Conservation (phyloP, 1,284 basidiomycete species). For the Marasmius fiardii region DNA sequence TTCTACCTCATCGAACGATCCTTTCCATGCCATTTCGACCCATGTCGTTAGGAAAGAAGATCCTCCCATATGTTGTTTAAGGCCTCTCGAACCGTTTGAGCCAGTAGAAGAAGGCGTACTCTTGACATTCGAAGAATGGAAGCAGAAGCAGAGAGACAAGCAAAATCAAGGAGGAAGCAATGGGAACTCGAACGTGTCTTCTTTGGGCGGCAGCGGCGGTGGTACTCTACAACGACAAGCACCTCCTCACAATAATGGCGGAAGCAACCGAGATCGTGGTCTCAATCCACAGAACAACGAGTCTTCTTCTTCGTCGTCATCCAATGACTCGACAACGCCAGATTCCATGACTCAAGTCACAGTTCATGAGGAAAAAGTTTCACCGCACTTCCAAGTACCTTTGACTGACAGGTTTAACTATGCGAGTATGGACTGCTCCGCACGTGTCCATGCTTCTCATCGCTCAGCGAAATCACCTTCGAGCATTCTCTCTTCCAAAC, state of each 20-base stretch:
- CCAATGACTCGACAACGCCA: slow-evolving; percentile 14
- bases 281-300: neutral
- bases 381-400: slow-evolving; percentile 66
- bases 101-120: slow-evolving; percentile 61
- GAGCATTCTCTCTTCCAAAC: slow-evolving; percentile 85
- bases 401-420: slow-evolving; percentile 89
- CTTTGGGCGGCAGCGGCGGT: slow-evolving; percentile 14
- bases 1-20: slow-evolving; percentile 51
- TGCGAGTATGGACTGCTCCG: slow-evolving; percentile 90
- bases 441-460: slow-evolving; percentile 85
- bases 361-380: slow-evolving; percentile 17
- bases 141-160: slow-evolving; percentile 54
- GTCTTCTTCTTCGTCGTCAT: neutral
- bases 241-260: slow-evolving; percentile 4
- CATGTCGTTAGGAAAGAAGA: slow-evolving; percentile 45
- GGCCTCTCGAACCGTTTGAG: slow-evolving; percentile 46
- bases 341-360: slow-evolving; percentile 14
- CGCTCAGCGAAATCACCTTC: slow-evolving; percentile 81
- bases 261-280: slow-evolving; percentile 7
- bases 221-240: neutral
- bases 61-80: slow-evolving; percentile 65
- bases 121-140: slow-evolving; percentile 91
- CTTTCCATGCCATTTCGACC: slow-evolving; percentile 52
- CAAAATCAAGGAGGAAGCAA: slow-evolving; percentile 18
- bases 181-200: slow-evolving; percentile 21